These are phyloP conservation scores for Nissolia schottii DNA, from an alignment of 306 rosid genomes.

Conservation along the genomic window DNA sequence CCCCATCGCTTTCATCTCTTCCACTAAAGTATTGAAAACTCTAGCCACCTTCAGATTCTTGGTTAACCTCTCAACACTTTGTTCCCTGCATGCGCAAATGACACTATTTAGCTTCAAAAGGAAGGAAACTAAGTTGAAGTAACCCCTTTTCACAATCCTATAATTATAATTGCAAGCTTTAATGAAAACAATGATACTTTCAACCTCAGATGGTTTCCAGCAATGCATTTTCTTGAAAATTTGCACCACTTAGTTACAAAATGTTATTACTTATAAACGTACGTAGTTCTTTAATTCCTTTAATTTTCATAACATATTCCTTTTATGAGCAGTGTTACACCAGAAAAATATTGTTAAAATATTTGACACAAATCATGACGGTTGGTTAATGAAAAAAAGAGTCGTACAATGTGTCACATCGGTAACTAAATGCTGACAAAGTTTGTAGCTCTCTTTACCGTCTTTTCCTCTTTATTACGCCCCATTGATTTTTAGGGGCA, in stretches of 20 bases:
- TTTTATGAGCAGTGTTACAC: no score
- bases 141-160: background rate
- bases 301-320: background rate
- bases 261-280: background rate
- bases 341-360: no score
- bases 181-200: background rate
- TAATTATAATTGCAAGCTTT: background rate
- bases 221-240: background rate
- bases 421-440: no score
- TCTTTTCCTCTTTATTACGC: background rate
- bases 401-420: no score
- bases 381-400: no score
- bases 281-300: no score
- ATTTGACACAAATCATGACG: no score
- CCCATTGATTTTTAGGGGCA: background rate
- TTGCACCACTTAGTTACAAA: background rate
- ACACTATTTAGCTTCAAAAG: constrained; percentile 21
- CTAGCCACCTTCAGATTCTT: constrained; percentile 95
- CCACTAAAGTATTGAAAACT: constrained; percentile 80
- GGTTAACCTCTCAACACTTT: constrained; percentile 85
- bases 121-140: background rate
- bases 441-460: no score
- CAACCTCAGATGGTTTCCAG: background rate
- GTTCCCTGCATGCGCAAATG: constrained; percentile 52
- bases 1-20: constrained; percentile 98